These are phyloP conservation scores for Aspergillus sp. DNA, from an alignment of 2,329 filamentous ascomycete species.

Conservation along the genomic window DNA sequence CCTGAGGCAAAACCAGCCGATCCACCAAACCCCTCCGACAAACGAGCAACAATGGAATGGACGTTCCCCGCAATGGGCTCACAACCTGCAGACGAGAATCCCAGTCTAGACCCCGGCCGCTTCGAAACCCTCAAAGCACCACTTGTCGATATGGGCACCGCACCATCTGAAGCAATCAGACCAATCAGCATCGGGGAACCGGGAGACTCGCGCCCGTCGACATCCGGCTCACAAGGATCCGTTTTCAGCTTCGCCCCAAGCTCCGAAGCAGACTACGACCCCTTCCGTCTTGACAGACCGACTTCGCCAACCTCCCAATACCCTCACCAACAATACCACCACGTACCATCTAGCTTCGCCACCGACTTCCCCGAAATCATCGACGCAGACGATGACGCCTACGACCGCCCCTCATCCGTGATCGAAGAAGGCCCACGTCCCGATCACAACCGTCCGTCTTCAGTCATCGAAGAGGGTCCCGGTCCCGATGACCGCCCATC, in stretches of 20 bases:
- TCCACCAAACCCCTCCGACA: constrained; percentile 19
- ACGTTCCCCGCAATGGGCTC: constrained; percentile 44
- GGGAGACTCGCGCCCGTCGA: constrained; percentile 31
- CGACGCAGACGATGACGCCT: constrained; percentile 29
- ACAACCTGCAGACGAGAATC: constrained; percentile 4
- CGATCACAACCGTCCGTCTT: too few species aligned
- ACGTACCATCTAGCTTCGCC: background rate
- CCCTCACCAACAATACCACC: constrained; percentile 34
- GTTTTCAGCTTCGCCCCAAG: constrained; percentile 19
- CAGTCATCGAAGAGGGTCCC: too few species aligned
- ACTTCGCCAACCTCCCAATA: constrained; percentile 14
- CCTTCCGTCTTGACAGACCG: constrained; percentile 36
- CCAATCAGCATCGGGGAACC: constrained; percentile 18
- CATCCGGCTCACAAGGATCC: constrained; percentile 24
- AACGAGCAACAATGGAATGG: constrained; percentile 47
- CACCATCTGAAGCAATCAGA: constrained; percentile 9
- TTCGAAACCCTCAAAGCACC: constrained; percentile 29
- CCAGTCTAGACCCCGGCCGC: constrained; percentile 13
- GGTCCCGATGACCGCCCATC: too few species aligned
- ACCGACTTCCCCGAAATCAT: constrained; percentile 38
- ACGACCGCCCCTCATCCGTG: too few species aligned
- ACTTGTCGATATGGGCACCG: constrained; percentile 7
- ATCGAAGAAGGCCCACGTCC: too few species aligned
- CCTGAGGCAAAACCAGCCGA: constrained; percentile 12
- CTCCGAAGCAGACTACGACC: constrained; percentile 37